These are phyloP conservation scores for Penicillium frequentans DNA, from an alignment of 2,329 filamentous ascomycete species.

Conservation along the genomic window DNA sequence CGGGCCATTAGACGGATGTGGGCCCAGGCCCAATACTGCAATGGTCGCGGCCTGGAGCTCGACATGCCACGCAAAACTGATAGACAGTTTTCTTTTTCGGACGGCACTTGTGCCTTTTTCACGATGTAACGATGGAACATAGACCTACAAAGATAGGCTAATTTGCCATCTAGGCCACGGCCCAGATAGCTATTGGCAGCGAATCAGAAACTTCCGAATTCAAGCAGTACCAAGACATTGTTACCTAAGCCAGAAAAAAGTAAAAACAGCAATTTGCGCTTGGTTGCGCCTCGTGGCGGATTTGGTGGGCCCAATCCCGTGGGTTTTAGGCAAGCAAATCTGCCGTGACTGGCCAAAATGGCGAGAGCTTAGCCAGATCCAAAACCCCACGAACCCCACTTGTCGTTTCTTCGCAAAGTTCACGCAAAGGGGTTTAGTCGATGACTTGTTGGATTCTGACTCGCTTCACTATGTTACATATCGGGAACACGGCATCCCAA, in stretches of 20 bases:
- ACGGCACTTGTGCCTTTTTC: slow-evolving; percentile 2
- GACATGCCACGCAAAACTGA: not conserved
- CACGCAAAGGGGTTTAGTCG: not conserved
- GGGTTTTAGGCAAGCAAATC: not conserved
- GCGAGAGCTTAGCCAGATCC: not conserved
- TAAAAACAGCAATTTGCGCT: not conserved
- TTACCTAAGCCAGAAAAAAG: not conserved
- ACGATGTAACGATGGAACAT: slow-evolving; percentile 19
- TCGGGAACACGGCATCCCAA: not conserved
- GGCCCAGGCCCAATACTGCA: not conserved
- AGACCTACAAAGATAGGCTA: slow-evolving; percentile 6
- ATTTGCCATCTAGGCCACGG: not conserved
- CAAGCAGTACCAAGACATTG: not conserved
- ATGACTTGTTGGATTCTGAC: not conserved
- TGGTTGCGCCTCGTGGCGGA: not conserved
- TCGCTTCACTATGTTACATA: not conserved
- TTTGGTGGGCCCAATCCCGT: not conserved
- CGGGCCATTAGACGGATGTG: not conserved
- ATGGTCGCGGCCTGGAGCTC: not conserved
- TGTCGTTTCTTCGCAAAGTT: not conserved
- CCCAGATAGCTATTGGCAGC: not conserved
- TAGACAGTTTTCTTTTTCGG: not conserved
- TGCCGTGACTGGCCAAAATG: not conserved
- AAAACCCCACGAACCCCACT: not conserved
- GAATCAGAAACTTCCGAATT: not conserved